Evolutionary conservation across 1,139 yeast species (phyloP).

Genomic region (Suhomyces taliae): DNA sequence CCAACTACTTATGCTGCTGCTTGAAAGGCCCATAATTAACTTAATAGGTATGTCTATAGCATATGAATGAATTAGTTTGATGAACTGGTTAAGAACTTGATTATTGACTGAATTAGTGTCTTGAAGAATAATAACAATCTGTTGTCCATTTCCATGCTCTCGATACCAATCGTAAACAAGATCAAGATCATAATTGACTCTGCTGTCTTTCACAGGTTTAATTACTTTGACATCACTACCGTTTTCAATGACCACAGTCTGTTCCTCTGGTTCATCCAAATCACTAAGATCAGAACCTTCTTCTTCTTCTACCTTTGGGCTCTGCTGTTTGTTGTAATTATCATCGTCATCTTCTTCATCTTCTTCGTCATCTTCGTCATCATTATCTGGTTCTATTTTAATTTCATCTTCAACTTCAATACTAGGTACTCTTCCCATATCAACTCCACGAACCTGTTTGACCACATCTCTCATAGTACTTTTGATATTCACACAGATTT

Average conservation of each 20-base stretch:
- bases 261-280: not conserved
- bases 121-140: conserved; percentile 53
- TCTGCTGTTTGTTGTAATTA: not conserved
- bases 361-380: conserved; percentile 11
- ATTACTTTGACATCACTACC: not conserved
- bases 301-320: not conserved
- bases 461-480: conserved; percentile 39
- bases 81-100: conserved; percentile 49
- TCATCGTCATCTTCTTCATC: conserved; percentile 15
- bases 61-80: conserved; percentile 46
- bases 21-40: conserved; percentile 55
- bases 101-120: conserved; percentile 62
- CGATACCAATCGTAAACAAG: conserved; percentile 49
- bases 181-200: conserved; percentile 53
- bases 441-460: conserved; percentile 25
- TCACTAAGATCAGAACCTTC: not conserved
- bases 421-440: not conserved
- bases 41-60: conserved; percentile 41
- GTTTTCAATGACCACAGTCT: conserved; percentile 6
- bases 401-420: not conserved
- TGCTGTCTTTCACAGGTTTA: conserved; percentile 22
- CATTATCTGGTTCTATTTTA: conserved; percentile 10
- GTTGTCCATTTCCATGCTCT: conserved; percentile 9
- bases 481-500: conserved; percentile 44
- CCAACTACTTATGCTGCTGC: conserved; percentile 44